Evolutionary conservation across 208 protist genomes (phyloP).

Genomic region (Acanthamoeba royreba): DNA sequence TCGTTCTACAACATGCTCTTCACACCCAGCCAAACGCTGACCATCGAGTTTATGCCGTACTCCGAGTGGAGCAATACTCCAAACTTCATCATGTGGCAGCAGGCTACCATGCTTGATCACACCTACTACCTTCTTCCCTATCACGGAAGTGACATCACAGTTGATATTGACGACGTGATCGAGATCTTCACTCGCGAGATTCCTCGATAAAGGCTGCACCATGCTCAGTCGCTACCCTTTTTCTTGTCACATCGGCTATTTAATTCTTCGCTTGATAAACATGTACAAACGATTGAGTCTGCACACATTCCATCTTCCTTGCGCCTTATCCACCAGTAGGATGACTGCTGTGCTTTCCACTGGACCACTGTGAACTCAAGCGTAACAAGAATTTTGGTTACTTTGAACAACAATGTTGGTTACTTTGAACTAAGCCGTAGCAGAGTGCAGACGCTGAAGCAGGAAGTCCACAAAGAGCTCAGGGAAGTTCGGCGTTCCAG

Average conservation of each 20-base stretch:
- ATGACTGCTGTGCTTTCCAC: too few species aligned
- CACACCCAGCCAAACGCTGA: neutral
- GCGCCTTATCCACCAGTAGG: too few species aligned
- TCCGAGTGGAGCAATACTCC: neutral
- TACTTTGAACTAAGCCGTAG: too few species aligned
- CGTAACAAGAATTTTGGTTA: too few species aligned
- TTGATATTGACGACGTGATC: neutral
- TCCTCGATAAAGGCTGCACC: neutral
- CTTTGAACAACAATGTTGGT: too few species aligned
- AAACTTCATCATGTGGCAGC: constrained; percentile 6
- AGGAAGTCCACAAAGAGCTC: neutral
- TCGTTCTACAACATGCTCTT: neutral
- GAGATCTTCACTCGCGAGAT: neutral
- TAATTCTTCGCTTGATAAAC: too few species aligned
- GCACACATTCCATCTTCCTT: too few species aligned
- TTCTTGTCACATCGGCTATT: neutral
- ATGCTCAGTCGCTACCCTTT: neutral
- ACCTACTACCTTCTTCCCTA: neutral
- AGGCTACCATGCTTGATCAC: neutral
- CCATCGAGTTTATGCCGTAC: neutral
- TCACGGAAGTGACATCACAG: neutral
- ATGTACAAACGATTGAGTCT: too few species aligned
- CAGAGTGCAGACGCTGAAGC: neutral
- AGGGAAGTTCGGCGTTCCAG: neutral
- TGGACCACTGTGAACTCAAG: too few species aligned